Evolutionary conservation across 495 filamentous ascomycete genomes (phyloP), one percentile per base, ranked within the genome.

Genomic region (Podospora appendiculata): DNA sequence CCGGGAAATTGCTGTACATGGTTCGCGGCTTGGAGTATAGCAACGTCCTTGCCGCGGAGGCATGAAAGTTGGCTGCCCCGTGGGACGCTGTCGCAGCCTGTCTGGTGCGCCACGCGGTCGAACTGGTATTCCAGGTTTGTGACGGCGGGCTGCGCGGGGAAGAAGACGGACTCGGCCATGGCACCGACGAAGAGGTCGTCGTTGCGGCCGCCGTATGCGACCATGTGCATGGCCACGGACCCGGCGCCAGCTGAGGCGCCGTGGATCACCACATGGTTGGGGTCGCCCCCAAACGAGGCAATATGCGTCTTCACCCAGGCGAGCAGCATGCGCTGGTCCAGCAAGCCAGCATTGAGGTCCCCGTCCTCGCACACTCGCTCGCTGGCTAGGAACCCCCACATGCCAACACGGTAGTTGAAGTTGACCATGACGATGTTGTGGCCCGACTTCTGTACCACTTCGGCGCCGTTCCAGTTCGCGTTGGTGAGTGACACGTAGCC

Each of bases 321-420:
- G 48, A 92, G 55, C 12, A 81, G 72, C 54, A 80, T 74, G 45
- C 82, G 70, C 62, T 90, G 86, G 63, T 90, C 87, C 42, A 82
- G 76, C 45, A 92, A 61, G 0, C 87, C 88, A 56, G 79, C 84
- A 58, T 92, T 90, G 18, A 87, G 58, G 55, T 79, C 79, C 3
- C 74, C 74, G 42, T 74, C 60, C 34, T 62, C 58, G 41, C 72
- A 60, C 6, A 89, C 68, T 50, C 84, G 74, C 16, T 79, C 62
- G 46, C 82, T 78, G 1, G 87, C 84, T 0, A 90, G 70, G 53
- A 90, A 90, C 0, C 88, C 87, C 65, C 80, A 87, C 0, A 85
- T 73, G 0, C 87, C 87, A 12, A 90, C 85, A 6, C 88, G 81
- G 57, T 79, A 79, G 64, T 90, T 90, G 70, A 90, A 84, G 52